Conservation (phyloP, 306 rosid genomes). For the Senna siamea region DNA sequence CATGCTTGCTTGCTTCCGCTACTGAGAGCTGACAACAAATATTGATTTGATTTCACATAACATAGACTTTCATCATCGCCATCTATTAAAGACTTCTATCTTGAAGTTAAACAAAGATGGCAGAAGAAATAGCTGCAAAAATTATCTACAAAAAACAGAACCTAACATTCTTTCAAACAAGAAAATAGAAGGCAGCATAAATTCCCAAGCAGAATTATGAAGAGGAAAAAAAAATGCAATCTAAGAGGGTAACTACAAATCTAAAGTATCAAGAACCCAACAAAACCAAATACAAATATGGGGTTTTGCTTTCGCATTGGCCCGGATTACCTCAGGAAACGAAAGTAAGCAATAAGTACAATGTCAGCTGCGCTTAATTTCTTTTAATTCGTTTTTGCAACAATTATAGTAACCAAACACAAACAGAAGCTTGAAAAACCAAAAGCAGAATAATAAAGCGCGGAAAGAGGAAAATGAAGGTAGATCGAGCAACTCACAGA, state of each 20-base stretch:
- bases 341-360: not conserved
- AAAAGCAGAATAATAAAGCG: not conserved
- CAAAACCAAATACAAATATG: not conserved
- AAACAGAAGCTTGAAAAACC: not conserved
- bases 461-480: not conserved
- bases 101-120: not conserved
- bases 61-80: not conserved
- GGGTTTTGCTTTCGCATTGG: not conserved
- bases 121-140: not conserved
- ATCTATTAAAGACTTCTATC: not conserved
- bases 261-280: conserved; percentile 26
- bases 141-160: not conserved
- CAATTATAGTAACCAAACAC: not conserved
- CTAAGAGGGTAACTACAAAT: conserved; percentile 34
- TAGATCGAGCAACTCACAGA: conserved; percentile 54
- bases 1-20: not conserved
- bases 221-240: not conserved
- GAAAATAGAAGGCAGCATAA: not conserved
- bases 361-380: not conserved
- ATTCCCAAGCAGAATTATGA: not conserved
- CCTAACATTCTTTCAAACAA: conserved; percentile 8
- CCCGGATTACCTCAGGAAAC: not conserved
- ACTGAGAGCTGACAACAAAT: not conserved
- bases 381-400: not conserved
- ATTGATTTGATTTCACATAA: conserved; percentile 1